Base-by-base conservation (phyloP, 495 filamentous ascomycete species). In the Penicillium soppii region DNA sequence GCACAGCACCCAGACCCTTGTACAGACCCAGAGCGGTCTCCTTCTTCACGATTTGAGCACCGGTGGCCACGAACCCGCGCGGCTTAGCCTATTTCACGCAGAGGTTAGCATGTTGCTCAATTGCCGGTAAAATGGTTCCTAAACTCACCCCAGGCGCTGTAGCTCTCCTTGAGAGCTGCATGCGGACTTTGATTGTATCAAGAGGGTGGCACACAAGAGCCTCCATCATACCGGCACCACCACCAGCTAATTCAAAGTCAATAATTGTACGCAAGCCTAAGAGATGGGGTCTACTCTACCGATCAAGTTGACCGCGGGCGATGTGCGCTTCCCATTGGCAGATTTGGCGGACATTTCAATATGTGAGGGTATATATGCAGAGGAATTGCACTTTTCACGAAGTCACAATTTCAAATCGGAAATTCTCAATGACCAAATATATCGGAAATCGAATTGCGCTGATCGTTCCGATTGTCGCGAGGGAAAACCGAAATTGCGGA, bases 201-300 rank as follows among this genome's bases (percentile, higher is more conserved):
- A 99, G 80, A 50, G 95, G 95, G 77, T 99, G 95, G 72, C 95
- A 99, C 52, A 82, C 90, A 43, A 99, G 83, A 22, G 95, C 95
- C 74, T 99, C 95, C 89, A 97, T 97, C 90, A 97, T 96, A 65
- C 95, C 95, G 45, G 95, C 95, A 64, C 90, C 92, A 66, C 95
- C 95, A 66, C 95, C 95, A 73, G 95, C 94, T 97, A 62, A 56
- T 47, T 9, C 16, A 38, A 37, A 53, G 54, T 72, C 35, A 74
- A 72, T 58, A 23, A 27, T 10, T 32, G 33, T 39, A 16, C 20
- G 8, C 25, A 10, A 21, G 17, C n/a, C 17, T 20, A 12, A 45
- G n/a, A 17, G 50, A 25, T 23, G 58, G 59, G 44, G 36, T 27
- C 20, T 45, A 50, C 30, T 47, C 46, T 80, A 95, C 92, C 92